These are phyloP conservation scores for Pinus taeda DNA, from an alignment of 75 land plant species.

Conservation along the genomic window DNA sequence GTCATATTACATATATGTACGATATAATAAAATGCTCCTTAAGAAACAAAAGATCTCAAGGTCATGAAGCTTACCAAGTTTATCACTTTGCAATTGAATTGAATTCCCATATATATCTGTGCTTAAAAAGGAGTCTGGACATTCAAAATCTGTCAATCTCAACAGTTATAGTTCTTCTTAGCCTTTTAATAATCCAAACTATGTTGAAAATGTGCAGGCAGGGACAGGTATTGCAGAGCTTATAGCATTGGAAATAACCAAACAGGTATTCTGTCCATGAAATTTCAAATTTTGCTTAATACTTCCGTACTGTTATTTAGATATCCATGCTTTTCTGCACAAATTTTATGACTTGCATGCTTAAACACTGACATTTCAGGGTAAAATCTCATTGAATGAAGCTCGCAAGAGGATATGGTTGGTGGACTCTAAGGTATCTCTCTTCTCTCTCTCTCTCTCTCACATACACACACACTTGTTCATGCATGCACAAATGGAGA, in stretches of 20 bases:
- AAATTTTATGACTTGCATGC: neutral
- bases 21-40: too few relatives aligned
- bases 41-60: too few relatives aligned
- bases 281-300: neutral
- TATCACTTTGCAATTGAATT: neutral
- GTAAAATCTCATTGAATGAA: slow-evolving; percentile 27
- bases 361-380: slow-evolving; percentile 20
- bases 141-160: neutral
- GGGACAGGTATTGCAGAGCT: slow-evolving; percentile 93
- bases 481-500: neutral
- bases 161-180: neutral
- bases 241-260: slow-evolving; percentile 77
- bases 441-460: neutral
- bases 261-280: slow-evolving; percentile 41
- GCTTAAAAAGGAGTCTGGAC: neutral
- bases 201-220: slow-evolving; percentile 49
- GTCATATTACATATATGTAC: too few relatives aligned
- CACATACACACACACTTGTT: neutral
- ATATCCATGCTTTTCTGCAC: neutral
- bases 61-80: neutral
- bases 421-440: slow-evolving; percentile 48
- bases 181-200: slow-evolving; percentile 2
- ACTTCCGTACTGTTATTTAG: neutral
- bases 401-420: slow-evolving; percentile 40
- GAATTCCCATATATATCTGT: neutral